Evolutionary conservation across 2,329 filamentous ascomycete species (phyloP).

Genomic region (Sphaerulina vaccinii): DNA sequence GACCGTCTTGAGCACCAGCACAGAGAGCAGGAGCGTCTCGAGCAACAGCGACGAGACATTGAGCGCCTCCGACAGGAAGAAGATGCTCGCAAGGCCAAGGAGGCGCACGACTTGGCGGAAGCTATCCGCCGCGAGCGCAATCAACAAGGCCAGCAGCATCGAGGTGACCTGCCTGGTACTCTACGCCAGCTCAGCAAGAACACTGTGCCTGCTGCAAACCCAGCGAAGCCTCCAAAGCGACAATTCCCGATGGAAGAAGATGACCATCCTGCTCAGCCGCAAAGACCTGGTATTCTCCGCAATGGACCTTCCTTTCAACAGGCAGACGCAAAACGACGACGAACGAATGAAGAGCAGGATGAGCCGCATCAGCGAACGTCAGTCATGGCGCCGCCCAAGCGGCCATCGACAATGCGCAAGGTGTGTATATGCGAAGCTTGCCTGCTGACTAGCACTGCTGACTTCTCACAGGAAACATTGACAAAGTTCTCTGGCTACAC

Average conservation of each 20-base stretch:
- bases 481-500: constrained; percentile 65
- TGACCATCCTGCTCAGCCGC: constrained; percentile 58
- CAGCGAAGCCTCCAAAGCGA: constrained; percentile 73
- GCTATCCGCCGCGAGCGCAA: constrained; percentile 39
- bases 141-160: constrained; percentile 37
- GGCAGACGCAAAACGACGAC: constrained; percentile 74
- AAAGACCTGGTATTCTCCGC: constrained; percentile 57
- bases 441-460: neutral
- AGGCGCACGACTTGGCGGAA: constrained; percentile 37
- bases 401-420: constrained; percentile 74
- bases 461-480: constrained; percentile 52
- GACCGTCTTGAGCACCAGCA: constrained; percentile 38
- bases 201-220: constrained; percentile 60
- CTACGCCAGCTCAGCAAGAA: constrained; percentile 62
- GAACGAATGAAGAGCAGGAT: constrained; percentile 67
- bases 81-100: constrained; percentile 33
- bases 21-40: constrained; percentile 29
- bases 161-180: constrained; percentile 51
- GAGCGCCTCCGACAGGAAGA: constrained; percentile 37
- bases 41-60: constrained; percentile 35
- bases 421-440: constrained; percentile 45
- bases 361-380: constrained; percentile 63
- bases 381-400: constrained; percentile 79
- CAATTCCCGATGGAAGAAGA: constrained; percentile 64
- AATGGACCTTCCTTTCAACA: constrained; percentile 55